These are phyloP conservation scores for Dictyostelium purpureum DNA, from an alignment of 78 protist genomes.

Conservation along the genomic window DNA sequence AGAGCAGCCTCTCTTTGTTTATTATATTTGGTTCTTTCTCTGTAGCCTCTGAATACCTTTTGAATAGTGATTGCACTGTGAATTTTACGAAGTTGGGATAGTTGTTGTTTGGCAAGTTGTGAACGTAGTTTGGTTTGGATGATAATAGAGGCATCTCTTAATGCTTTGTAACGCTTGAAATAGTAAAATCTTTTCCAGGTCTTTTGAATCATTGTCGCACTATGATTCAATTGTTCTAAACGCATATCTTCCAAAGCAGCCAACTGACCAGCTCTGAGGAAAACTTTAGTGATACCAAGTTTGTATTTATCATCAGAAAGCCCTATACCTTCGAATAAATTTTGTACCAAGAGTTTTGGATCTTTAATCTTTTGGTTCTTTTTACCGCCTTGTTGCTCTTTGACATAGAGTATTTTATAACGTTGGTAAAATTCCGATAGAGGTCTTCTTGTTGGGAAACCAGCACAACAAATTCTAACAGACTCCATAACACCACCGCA, in stretches of 20 bases:
- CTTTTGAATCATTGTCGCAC: conserved; percentile 62
- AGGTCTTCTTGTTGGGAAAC: conserved; percentile 78
- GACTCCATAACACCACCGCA: conserved; percentile 86
- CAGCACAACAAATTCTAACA: conserved; percentile 76
- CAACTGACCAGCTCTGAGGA: conserved; percentile 79
- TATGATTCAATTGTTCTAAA: conserved; percentile 6
- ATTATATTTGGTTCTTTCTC: neutral
- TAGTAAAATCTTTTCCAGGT: conserved; percentile 22
- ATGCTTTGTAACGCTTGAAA: neutral
- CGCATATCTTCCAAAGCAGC: conserved; percentile 74
- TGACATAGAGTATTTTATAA: conserved; percentile 48
- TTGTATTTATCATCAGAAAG: conserved; percentile 55
- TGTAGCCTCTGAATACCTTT: conserved; percentile 16
- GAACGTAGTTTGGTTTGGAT: conserved; percentile 57
- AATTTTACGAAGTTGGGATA: neutral
- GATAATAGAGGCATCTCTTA: conserved; percentile 1
- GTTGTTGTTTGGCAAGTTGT: conserved; percentile 3
- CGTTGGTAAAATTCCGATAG: conserved; percentile 41
- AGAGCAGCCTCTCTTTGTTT: neutral
- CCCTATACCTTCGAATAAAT: neutral
- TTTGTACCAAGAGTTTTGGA: conserved; percentile 19
- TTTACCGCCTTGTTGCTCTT: neutral
- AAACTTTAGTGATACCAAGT: conserved; percentile 75
- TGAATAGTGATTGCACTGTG: conserved; percentile 35
- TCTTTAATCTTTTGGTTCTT: conserved; percentile 6